Evolutionary conservation across 1,284 basidiomycete genomes (phyloP).

Genomic region (Apiotrichum domesticum): DNA sequence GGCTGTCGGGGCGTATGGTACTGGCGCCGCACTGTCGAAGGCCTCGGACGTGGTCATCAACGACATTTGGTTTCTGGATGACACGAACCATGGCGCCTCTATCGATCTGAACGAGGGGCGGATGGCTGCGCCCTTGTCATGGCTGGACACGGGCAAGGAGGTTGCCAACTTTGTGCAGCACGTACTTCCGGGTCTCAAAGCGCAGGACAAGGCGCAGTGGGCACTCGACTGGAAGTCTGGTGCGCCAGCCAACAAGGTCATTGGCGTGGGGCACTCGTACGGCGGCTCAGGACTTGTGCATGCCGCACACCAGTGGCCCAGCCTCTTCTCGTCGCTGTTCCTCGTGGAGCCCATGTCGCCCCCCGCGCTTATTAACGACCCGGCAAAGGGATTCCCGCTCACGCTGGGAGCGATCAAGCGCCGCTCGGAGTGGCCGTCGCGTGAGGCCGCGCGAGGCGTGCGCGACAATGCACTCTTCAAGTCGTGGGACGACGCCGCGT

Average conservation of each 20-base stretch:
- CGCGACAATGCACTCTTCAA: conserved; percentile 45
- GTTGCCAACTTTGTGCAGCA: conserved; percentile 45
- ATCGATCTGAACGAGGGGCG: conserved; percentile 58
- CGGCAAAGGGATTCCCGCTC: conserved; percentile 15
- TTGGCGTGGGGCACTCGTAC: conserved; percentile 74
- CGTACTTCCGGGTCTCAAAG: conserved; percentile 40
- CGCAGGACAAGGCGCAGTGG: background rate
- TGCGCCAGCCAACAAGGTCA: conserved; percentile 10
- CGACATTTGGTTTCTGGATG: conserved; percentile 75
- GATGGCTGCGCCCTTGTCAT: conserved; percentile 45
- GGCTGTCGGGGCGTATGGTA: background rate
- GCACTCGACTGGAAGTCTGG: conserved; percentile 51
- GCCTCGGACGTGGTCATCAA: conserved; percentile 48
- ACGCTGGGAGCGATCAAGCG: conserved; percentile 56
- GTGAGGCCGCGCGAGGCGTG: conserved; percentile 61
- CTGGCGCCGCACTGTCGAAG: background rate
- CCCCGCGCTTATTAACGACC: conserved; percentile 9
- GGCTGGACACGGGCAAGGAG: conserved; percentile 46
- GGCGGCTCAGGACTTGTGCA: conserved; percentile 63
- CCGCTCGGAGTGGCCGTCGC: conserved; percentile 56
- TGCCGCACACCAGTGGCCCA: conserved; percentile 59
- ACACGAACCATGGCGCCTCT: conserved; percentile 69
- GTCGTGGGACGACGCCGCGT: conserved; percentile 54
- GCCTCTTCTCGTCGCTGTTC: conserved; percentile 64
- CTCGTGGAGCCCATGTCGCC: conserved; percentile 65